Percentiles rank a stretch among this genome's conserved stretches.
Evolutionary conservation across 2,329 filamentous ascomycete species (phyloP).

Genomic region (Colletotrichum sp.): DNA sequence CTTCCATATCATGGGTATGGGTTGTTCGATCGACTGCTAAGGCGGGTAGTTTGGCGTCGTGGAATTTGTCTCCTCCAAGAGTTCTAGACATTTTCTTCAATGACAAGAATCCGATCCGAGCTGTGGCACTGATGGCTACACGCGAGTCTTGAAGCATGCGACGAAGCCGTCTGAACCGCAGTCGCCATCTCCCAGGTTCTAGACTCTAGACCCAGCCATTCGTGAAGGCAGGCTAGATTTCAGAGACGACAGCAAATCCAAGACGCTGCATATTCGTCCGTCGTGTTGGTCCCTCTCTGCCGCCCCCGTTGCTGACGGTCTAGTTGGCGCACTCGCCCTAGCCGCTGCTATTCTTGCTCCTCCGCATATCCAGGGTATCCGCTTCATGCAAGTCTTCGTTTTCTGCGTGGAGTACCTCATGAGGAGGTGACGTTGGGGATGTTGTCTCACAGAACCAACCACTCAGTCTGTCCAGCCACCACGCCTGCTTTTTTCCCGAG

Average conservation of each 20-base stretch:
- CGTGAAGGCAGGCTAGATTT: background rate
- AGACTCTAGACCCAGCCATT: background rate
- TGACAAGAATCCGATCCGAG: background rate
- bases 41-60: background rate
- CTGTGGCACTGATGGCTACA: background rate
- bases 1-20: background rate
- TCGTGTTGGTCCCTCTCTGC: background rate
- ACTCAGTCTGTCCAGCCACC: background rate
- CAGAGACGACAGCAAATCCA: background rate
- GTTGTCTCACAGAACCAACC: constrained; percentile 5
- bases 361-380: background rate
- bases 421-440: background rate
- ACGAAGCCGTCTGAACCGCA: background rate
- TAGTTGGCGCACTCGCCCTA: background rate
- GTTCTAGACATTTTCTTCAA: background rate
- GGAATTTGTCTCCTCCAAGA: background rate
- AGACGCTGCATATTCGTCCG: background rate
- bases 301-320: background rate
- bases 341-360: background rate
- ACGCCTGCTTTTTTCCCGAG: background rate
- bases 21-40: background rate
- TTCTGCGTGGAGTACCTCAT: background rate
- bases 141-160: background rate
- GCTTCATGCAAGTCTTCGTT: background rate
- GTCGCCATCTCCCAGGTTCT: background rate